phyloP scores from a whole-genome alignment of 2,329 filamentous ascomycete genomes.

The Aspergillus tamarii region DNA sequence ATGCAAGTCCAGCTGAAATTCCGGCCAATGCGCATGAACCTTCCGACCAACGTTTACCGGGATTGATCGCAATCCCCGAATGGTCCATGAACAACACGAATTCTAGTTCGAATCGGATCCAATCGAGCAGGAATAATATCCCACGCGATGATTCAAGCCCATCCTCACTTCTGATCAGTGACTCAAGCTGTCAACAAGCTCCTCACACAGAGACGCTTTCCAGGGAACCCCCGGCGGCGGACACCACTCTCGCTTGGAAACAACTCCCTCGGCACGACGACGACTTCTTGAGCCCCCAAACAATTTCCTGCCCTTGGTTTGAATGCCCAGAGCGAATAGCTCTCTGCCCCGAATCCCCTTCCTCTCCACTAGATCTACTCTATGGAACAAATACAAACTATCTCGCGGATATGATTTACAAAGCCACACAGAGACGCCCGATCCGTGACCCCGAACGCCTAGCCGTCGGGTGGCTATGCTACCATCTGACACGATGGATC shows the following conservation, averaged over 20 bases:
- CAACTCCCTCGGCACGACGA: conserved; percentile 23
- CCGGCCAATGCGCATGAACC: background rate
- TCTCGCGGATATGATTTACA: conserved; percentile 30
- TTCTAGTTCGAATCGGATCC: background rate
- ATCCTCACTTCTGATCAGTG: background rate
- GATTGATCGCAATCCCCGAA: background rate
- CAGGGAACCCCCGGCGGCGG: background rate
- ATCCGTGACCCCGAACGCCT: conserved; percentile 31
- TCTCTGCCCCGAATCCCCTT: conserved; percentile 22
- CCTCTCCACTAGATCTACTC: conserved; percentile 30
- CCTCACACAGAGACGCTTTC: background rate
- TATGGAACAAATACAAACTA: conserved; percentile 31
- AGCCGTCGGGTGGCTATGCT: conserved; percentile 25
- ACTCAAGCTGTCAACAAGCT: background rate
- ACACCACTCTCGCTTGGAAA: conserved; percentile 12
- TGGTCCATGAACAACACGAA: background rate
- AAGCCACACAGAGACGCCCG: conserved; percentile 21
- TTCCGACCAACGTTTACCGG: background rate
- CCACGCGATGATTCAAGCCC: background rate
- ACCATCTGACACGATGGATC: conserved; percentile 29
- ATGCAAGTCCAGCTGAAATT: conserved; percentile 1
- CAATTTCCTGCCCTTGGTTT: conserved; percentile 21
- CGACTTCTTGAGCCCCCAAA: conserved; percentile 12
- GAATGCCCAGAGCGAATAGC: conserved; percentile 23
- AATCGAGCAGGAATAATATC: background rate